Evolutionary conservation across 176 grass and related monocot genomes (phyloP).

Genomic region (Puccinellia tenuiflora): DNA sequence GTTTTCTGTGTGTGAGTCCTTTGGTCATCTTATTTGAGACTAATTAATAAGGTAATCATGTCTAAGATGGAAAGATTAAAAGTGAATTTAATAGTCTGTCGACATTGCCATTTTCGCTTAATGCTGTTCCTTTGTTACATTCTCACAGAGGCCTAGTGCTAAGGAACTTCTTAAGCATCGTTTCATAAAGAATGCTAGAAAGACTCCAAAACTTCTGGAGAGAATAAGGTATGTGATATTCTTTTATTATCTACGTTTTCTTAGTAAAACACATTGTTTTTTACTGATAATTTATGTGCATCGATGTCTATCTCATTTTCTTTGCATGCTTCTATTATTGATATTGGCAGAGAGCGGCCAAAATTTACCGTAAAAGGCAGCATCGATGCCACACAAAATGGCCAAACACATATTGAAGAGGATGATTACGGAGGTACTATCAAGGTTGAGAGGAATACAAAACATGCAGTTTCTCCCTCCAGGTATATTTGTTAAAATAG

Average conservation of each 20-base stretch:
- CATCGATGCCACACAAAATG: slow-evolving; percentile 45
- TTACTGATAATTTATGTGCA: slow-evolving; percentile 15
- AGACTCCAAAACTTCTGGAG: slow-evolving; percentile 82
- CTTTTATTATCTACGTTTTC: background rate
- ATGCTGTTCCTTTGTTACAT: slow-evolving; percentile 27
- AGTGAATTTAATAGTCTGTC: background rate
- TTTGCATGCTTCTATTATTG: slow-evolving; percentile 19
- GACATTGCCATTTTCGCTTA: slow-evolving; percentile 11
- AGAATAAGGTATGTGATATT: slow-evolving; percentile 76
- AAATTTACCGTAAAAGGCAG: slow-evolving; percentile 60
- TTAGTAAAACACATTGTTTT: background rate
- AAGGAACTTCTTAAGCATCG: slow-evolving; percentile 98
- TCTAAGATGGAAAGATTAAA: background rate
- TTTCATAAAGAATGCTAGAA: slow-evolving; percentile 94
- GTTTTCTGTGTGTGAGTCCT: background rate
- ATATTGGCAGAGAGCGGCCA: slow-evolving; percentile 68
- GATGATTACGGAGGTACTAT: slow-evolving; percentile 59
- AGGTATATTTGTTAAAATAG: slow-evolving; percentile 41
- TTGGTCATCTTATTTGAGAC: slow-evolving; percentile 4
- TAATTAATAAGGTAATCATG: slow-evolving; percentile 13
- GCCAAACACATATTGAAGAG: slow-evolving; percentile 36
- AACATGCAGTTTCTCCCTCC: slow-evolving; percentile 31
- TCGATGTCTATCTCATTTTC: slow-evolving; percentile 12
- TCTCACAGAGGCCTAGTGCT: slow-evolving; percentile 79
- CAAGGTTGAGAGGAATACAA: slow-evolving; percentile 56